Evolutionary conservation across 768 basidiomycete genomes (phyloP).

Genomic region (Asterophora parasitica): DNA sequence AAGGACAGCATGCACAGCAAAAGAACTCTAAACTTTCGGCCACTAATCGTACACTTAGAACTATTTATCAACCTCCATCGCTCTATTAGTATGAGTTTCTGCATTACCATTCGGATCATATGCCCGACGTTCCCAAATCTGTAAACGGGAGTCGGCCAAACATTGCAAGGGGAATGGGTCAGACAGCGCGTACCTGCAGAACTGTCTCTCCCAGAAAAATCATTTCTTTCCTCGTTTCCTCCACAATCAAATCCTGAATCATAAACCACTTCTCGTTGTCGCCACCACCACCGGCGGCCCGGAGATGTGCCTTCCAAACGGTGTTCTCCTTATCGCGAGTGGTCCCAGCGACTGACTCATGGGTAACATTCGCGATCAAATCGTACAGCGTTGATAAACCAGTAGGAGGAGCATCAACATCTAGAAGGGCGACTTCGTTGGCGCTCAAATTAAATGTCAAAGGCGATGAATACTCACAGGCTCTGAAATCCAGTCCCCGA

Average conservation of each 20-base stretch:
- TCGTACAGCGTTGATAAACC: conserved; percentile 77
- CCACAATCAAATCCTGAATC: conserved; percentile 94
- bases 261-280: conserved; percentile 93
- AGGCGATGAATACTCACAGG: conserved; percentile 58
- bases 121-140: conserved; percentile 65
- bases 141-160: conserved; percentile 12
- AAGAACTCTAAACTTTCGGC: too few species aligned
- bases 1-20: too few species aligned
- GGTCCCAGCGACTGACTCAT: conserved; percentile 94
- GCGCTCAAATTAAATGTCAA: conserved; percentile 14
- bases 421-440: conserved; percentile 37
- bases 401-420: conserved; percentile 65
- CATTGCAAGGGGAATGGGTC: conserved; percentile 2
- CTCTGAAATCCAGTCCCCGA: conserved; percentile 85
- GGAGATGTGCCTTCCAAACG: conserved; percentile 88
- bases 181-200: conserved; percentile 62
- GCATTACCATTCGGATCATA: conserved; percentile 21
- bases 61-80: conserved; percentile 29
- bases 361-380: conserved; percentile 92
- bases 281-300: conserved; percentile 68
- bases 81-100: conserved; percentile 13
- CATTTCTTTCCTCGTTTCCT: conserved; percentile 96
- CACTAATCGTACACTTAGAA: conserved; percentile 10
- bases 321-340: conserved; percentile 89
- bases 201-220: conserved; percentile 97